Conservation (phyloP, 1,139 yeast genomes). For the Suzukiozyma palmioleophila region DNA sequence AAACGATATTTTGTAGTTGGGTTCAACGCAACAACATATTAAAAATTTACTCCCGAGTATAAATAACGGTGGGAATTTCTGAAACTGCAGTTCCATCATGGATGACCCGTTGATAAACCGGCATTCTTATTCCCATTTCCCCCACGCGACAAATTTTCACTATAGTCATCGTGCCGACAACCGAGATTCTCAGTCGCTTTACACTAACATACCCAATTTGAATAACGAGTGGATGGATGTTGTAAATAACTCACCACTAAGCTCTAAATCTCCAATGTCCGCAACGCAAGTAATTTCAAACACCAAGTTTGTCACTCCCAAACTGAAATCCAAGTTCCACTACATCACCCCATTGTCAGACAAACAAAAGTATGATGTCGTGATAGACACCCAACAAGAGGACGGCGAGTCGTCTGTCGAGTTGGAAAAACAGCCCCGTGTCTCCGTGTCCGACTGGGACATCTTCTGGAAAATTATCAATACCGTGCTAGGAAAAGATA, state of each 20-base stretch:
- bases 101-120: slow-evolving; percentile 1
- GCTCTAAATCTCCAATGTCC: slow-evolving; percentile 3
- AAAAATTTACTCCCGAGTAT: too few species aligned
- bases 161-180: not conserved
- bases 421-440: slow-evolving; percentile 2
- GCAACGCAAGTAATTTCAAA: slow-evolving; percentile 2
- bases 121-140: slow-evolving; percentile 1
- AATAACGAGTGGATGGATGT: slow-evolving; percentile 4
- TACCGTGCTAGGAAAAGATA: slow-evolving; percentile 64
- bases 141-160: not conserved
- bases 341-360: slow-evolving; percentile 1
- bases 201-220: not conserved
- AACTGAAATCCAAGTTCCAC: not conserved
- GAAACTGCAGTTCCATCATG: not conserved
- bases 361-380: not conserved
- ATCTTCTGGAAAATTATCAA: slow-evolving; percentile 50
- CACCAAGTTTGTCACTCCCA: not conserved
- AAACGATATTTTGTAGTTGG: too few species aligned
- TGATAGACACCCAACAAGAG: not conserved
- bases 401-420: slow-evolving; percentile 1
- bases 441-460: slow-evolving; percentile 21
- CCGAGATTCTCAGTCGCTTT: not conserved
- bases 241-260: slow-evolving; percentile 1
- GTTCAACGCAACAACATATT: too few species aligned
- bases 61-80: too few species aligned